Percentiles rank a stretch among this genome's conserved stretches.
phyloP scores from a whole-genome alignment of 495 filamentous ascomycete genomes.

The Tetracladium setigerum region DNA sequence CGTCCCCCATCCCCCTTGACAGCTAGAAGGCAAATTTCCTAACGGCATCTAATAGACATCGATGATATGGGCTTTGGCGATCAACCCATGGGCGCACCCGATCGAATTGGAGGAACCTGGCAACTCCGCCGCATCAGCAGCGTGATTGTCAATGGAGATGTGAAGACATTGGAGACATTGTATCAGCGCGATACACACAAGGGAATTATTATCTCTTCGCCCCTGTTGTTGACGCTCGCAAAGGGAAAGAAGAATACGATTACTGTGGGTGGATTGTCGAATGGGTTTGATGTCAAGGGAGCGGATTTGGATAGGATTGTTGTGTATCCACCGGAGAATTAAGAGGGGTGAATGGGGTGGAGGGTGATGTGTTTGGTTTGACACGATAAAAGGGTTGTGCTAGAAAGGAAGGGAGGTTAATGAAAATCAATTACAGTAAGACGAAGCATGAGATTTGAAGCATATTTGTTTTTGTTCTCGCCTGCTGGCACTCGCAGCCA shows the following conservation, averaged over 20 bases:
- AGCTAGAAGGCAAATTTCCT: too few relatives aligned
- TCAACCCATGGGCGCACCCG: constrained; percentile 30
- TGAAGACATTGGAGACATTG: constrained; percentile 28
- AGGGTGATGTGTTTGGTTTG: too few relatives aligned
- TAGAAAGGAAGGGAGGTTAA: too few relatives aligned
- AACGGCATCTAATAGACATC: constrained; percentile 19
- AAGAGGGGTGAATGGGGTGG: too few relatives aligned
- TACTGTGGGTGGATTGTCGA: constrained; percentile 33
- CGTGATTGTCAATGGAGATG: constrained; percentile 33
- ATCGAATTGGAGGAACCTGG: constrained; percentile 35
- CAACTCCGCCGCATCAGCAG: constrained; percentile 34
- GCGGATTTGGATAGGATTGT: constrained; percentile 36
- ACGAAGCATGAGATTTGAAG: too few relatives aligned
- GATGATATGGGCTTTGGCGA: constrained; percentile 38
- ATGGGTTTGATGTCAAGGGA: constrained; percentile 32
- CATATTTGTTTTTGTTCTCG: too few relatives aligned
- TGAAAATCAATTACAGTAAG: too few relatives aligned
- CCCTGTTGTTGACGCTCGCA: constrained; percentile 28
- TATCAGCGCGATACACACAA: constrained; percentile 39
- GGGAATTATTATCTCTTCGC: constrained; percentile 34
- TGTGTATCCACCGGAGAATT: constrained; percentile 34
- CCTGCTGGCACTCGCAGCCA: too few relatives aligned
- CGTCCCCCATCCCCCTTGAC: background rate
- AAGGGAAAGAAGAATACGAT: constrained; percentile 35
- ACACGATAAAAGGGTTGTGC: too few relatives aligned